These are phyloP conservation scores for Aspergillus texensis DNA, from an alignment of 2,329 filamentous ascomycete genomes.

Conservation along the genomic window DNA sequence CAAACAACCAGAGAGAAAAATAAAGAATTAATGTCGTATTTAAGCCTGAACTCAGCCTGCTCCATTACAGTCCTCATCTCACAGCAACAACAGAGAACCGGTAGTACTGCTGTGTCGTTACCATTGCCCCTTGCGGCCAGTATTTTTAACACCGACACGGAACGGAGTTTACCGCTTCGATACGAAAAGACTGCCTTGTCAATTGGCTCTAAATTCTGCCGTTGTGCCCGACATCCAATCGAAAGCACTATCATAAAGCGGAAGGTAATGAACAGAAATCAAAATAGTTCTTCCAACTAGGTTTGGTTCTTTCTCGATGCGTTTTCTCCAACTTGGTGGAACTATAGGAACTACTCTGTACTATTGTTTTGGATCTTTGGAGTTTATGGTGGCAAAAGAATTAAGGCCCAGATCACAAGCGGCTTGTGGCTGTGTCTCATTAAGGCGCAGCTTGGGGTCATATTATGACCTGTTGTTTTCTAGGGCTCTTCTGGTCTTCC, in stretches of 20 bases:
- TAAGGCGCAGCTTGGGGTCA: not conserved
- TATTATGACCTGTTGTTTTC: not conserved
- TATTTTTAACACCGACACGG: no score
- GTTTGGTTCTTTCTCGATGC: not conserved
- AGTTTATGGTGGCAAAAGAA: not conserved
- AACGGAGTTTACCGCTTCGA: no score
- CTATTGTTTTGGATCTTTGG: not conserved
- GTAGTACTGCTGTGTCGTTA: no score
- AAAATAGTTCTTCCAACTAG: not conserved
- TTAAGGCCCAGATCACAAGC: not conserved
- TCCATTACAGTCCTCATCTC: no score
- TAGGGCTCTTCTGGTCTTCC: no score
- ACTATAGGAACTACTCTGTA: not conserved
- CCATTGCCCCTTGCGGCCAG: no score
- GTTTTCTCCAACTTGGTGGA: not conserved
- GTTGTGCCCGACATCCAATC: not conserved
- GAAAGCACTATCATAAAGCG: not conserved
- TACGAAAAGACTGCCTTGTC: not conserved
- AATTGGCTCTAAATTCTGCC: not conserved
- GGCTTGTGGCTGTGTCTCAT: not conserved
- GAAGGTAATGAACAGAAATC: not conserved
- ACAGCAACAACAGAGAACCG: no score
- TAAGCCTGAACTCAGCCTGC: no score
- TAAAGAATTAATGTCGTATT: no score
- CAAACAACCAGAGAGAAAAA: no score